phyloP scores from a whole-genome alignment of 148 eudicot genomes.

The Amaranthus hypochondriacus region DNA sequence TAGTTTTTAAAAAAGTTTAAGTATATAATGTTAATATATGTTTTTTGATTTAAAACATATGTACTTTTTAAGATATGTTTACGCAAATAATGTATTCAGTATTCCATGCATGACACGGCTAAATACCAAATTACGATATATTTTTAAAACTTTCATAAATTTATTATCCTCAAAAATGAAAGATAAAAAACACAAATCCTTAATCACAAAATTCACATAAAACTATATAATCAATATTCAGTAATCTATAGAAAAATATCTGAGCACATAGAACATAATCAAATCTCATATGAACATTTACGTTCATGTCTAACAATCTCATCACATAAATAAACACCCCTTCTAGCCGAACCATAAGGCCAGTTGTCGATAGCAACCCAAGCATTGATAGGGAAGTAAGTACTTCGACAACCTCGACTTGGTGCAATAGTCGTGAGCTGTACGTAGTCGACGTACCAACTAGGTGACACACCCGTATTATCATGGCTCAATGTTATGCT shows the following conservation, averaged over 20 bases:
- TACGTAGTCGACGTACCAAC: constrained; percentile 28
- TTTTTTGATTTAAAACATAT: too few relatives aligned
- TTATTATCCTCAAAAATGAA: too few relatives aligned
- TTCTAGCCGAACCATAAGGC: constrained; percentile 17
- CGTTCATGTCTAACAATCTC: constrained; percentile 8
- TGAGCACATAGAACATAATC: neutral
- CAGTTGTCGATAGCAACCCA: constrained; percentile 22
- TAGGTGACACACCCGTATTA: constrained; percentile 19
- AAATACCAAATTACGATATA: too few relatives aligned
- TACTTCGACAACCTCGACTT: constrained; percentile 6
- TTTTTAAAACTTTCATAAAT: too few relatives aligned
- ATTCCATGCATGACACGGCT: too few relatives aligned
- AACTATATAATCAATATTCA: too few relatives aligned
- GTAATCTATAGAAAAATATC: too few relatives aligned
- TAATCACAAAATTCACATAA: too few relatives aligned
- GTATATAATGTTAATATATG: too few relatives aligned
- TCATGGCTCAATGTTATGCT: constrained; percentile 30
- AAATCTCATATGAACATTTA: neutral
- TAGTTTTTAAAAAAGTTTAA: too few relatives aligned
- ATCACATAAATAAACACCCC: constrained; percentile 29
- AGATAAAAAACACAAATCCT: neutral
- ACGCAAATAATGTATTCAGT: too few relatives aligned
- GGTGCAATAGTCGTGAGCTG: constrained; percentile 22
- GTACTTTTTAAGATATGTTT: too few relatives aligned
- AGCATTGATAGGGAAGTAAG: constrained; percentile 16